phyloP scores from a whole-genome alignment of 768 basidiomycete genomes.

The Crepidotus variabilis region DNA sequence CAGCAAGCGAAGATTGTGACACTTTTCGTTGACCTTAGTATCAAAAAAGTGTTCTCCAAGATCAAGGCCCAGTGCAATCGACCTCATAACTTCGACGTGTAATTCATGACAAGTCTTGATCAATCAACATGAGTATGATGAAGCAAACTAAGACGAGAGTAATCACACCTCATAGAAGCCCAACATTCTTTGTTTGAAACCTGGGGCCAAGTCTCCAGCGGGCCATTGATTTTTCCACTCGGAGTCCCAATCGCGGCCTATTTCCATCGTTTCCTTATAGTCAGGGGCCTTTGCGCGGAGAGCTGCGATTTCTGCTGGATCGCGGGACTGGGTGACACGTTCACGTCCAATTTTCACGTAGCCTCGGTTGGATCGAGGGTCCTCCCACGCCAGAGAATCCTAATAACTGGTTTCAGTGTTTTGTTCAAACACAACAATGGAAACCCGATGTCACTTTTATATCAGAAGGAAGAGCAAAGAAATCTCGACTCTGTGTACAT shows the following conservation, averaged over 20 bases:
- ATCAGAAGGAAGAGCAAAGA: slow-evolving; percentile 64
- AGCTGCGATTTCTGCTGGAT: slow-evolving; percentile 68
- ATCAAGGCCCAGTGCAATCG: slow-evolving; percentile 76
- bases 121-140: slow-evolving; percentile 4
- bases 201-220: slow-evolving; percentile 52
- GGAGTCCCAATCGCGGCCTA: slow-evolving; percentile 80
- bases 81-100: slow-evolving; percentile 77
- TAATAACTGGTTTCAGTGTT: slow-evolving; percentile 19
- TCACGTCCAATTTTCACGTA: slow-evolving; percentile 82
- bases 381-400: slow-evolving; percentile 74
- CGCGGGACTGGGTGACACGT: slow-evolving; percentile 70
- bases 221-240: slow-evolving; percentile 84
- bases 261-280: slow-evolving; percentile 85
- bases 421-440: neutral
- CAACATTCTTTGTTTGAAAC: slow-evolving; percentile 71
- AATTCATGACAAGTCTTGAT: slow-evolving; percentile 69
- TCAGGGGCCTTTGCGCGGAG: slow-evolving; percentile 77
- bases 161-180: slow-evolving; percentile 63
- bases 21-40: slow-evolving; percentile 67
- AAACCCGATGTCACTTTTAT: slow-evolving; percentile 44
- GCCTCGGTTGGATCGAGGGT: slow-evolving; percentile 82
- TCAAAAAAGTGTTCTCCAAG: slow-evolving; percentile 77
- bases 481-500: slow-evolving; percentile 59
- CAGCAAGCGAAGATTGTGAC: slow-evolving; percentile 76
- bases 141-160: neutral